phyloP scores from a whole-genome alignment of 805 yeast genomes.

The Barnettozyma siamensis region DNA sequence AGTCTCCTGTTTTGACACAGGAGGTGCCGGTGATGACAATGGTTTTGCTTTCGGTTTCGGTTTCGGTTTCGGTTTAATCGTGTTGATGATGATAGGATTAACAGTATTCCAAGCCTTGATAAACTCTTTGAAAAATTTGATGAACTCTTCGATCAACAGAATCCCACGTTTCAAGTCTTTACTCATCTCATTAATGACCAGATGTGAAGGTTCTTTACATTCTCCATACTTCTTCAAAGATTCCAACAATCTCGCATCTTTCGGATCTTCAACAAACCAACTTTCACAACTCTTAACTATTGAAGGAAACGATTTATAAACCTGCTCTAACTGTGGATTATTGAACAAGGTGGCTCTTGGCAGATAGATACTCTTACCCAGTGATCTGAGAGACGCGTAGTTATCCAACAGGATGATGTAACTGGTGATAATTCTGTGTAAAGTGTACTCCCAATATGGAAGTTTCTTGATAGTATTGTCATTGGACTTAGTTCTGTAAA shows the following conservation, averaged over 20 bases:
- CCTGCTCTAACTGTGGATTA: constrained; percentile 32
- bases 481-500: constrained; percentile 19
- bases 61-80: constrained; percentile 11
- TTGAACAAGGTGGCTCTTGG: constrained; percentile 34
- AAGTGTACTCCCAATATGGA: constrained; percentile 33
- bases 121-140: constrained; percentile 9
- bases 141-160: constrained; percentile 7
- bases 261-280: constrained; percentile 32
- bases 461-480: constrained; percentile 25
- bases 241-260: constrained; percentile 39
- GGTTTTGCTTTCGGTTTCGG: constrained; percentile 13
- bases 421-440: constrained; percentile 42
- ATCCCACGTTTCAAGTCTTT: constrained; percentile 8
- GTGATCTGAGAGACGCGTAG: constrained; percentile 33
- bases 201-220: constrained; percentile 29
- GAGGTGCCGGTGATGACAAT: background rate
- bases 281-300: constrained; percentile 31
- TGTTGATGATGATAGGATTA: constrained; percentile 6
- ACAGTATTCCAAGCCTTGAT: constrained; percentile 16
- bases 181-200: constrained; percentile 29
- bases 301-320: constrained; percentile 7
- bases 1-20: background rate
- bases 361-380: constrained; percentile 37
- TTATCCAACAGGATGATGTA: constrained; percentile 35
- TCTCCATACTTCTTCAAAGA: constrained; percentile 36